phyloP scores from a whole-genome alignment of 352 stramenopile genomes.

The Phytophthora aleatoria region DNA sequence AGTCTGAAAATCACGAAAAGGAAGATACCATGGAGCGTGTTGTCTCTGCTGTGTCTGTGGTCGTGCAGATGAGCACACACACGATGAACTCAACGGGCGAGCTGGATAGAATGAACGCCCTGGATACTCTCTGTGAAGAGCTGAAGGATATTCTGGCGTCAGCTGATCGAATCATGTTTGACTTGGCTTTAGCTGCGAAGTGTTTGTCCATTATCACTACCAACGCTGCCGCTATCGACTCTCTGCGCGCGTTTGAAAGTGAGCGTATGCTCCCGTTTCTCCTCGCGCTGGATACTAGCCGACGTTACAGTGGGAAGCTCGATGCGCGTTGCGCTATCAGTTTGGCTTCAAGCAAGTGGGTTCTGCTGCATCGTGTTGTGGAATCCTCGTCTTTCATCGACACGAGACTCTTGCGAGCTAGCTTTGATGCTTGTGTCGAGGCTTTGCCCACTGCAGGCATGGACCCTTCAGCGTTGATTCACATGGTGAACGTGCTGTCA shows the following conservation, averaged over 20 bases:
- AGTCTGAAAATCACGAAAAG: conserved; percentile 26
- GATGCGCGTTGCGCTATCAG: conserved; percentile 39
- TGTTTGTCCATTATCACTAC: conserved; percentile 40
- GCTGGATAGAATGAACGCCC: conserved; percentile 27
- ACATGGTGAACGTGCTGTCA: conserved; percentile 75
- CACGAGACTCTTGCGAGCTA: conserved; percentile 39
- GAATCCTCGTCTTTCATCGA: conserved; percentile 54
- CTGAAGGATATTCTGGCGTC: conserved; percentile 30
- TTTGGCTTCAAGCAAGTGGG: conserved; percentile 64
- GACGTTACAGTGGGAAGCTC: conserved; percentile 34
- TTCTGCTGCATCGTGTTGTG: conserved; percentile 55
- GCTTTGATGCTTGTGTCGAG: conserved; percentile 53
- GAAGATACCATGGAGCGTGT: conserved; percentile 31
- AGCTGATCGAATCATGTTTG: conserved; percentile 22
- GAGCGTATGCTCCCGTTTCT: conserved; percentile 42
- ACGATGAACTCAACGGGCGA: conserved; percentile 41
- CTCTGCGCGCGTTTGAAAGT: conserved; percentile 43
- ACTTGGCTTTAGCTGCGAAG: conserved; percentile 45
- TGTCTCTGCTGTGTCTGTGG: conserved; percentile 34
- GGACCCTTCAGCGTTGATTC: conserved; percentile 56
- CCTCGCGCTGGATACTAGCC: conserved; percentile 38
- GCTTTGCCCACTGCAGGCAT: conserved; percentile 59
- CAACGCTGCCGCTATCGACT: conserved; percentile 36
- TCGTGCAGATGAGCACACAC: conserved; percentile 49
- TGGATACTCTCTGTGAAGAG: conserved; percentile 42